phyloP scores from a whole-genome alignment of 306 rosid genomes.

The Cucurbita maxima region DNA sequence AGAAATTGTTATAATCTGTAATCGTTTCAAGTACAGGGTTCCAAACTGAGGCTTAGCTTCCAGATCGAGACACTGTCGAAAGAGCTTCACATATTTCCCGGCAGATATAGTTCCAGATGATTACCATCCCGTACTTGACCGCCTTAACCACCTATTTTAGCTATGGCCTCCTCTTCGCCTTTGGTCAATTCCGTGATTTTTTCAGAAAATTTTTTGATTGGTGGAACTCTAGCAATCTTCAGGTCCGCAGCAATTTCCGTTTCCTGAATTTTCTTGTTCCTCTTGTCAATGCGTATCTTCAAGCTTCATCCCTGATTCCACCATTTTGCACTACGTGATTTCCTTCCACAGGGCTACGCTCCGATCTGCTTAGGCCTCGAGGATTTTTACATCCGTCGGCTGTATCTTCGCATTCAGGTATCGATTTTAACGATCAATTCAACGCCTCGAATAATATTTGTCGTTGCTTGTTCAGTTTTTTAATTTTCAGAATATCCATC shows the following conservation, averaged over 20 bases:
- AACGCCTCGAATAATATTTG: neutral
- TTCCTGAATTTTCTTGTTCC: neutral
- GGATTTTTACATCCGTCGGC: constrained; percentile 72
- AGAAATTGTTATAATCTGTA: neutral
- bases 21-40: neutral
- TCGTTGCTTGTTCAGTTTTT: neutral
- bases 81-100: constrained; percentile 3
- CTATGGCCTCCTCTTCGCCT: constrained; percentile 74
- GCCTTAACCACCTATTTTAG: constrained; percentile 91
- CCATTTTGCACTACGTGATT: neutral
- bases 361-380: constrained; percentile 89
- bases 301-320: neutral
- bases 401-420: constrained; percentile 84
- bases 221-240: constrained; percentile 46
- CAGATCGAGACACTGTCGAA: constrained; percentile 7
- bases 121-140: constrained; percentile 68
- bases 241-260: constrained; percentile 19
- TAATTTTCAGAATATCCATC: neutral
- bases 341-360: constrained; percentile 48
- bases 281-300: neutral
- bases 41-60: neutral
- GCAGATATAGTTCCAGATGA: constrained; percentile 41
- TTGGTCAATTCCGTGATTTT: constrained; percentile 78
- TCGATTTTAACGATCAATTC: neutral
- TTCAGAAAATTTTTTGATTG: constrained; percentile 59